Evolutionary conservation across 495 filamentous ascomycete species (phyloP), one percentile per base, ranked within the genome.

Genomic region (Delitschia confertaspora): DNA sequence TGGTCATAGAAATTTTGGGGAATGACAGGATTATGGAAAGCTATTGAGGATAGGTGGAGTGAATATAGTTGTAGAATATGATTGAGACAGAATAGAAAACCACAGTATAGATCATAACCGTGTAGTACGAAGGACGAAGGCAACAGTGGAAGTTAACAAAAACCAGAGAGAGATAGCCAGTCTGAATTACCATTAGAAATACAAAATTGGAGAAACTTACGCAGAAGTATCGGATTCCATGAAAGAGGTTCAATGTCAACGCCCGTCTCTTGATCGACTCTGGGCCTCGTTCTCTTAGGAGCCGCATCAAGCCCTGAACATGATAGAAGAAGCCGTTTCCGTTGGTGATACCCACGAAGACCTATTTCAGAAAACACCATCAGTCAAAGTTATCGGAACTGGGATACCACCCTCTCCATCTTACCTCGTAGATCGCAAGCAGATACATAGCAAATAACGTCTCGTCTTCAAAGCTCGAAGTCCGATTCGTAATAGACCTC

Each of bases 311-410:
- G 11, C 51, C 51, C 30, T 55, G 45, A 7, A 49, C 34, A 35
- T 55, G 45, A 21, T 45, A 49, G 36, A 55, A 49, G 37, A 55
- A 55, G 10, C 51, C 51, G n/a, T 40, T 36, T 4, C 45, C 51
- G 6, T 33, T 22, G 8, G 33, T 45, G 4, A 45, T 27, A n/a
- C 51, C 45, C n/a, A 49, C 41, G 22, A 49, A 55, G 18, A 55
- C 36, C 51, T 55, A 18, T 13, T 6, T 22, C n/a, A n/a, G n/a
- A n/a, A n/a, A n/a, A 36, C 26, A 27, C 7, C 13, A 22, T 45
- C 17, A 45, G 41, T 4, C 6, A 2, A 13, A 6, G 1, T 19
- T 10, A 25, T 33, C 16, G 16, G 5, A 17, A 19, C 23, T 30
- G 13, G 10, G n/a, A 2, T 36, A 34, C 5, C 5, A n/a, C n/a